These are phyloP conservation scores for Penicillium steckii DNA, from an alignment of 495 filamentous ascomycete species.

Conservation along the genomic window DNA sequence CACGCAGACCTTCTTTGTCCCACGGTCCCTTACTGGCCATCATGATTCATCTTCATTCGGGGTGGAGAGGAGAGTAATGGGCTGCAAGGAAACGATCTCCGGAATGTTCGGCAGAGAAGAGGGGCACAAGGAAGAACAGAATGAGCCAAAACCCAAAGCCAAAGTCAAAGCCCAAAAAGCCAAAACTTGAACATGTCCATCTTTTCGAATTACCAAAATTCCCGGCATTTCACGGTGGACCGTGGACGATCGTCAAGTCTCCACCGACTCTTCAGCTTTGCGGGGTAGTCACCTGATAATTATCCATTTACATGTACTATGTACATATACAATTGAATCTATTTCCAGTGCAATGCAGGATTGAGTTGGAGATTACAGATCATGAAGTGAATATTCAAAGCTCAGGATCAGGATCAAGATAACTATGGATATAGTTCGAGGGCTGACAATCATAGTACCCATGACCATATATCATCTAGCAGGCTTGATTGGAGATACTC, in stretches of 20 bases:
- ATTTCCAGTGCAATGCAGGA: too few species aligned
- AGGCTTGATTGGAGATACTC: conserved; percentile 13
- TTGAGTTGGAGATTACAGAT: too few species aligned
- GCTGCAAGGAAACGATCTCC: conserved; percentile 8
- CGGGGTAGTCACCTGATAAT: conserved; percentile 30
- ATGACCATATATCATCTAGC: too few species aligned
- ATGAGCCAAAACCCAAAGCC: not conserved
- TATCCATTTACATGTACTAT: too few species aligned
- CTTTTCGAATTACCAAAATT: not conserved
- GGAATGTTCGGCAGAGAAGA: not conserved
- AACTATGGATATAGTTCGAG: too few species aligned
- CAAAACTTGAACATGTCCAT: not conserved
- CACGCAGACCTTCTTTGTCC: not conserved
- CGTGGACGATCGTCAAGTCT: conserved; percentile 21
- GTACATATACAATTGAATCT: too few species aligned
- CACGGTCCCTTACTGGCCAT: conserved; percentile 10
- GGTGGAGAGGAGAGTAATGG: not conserved
- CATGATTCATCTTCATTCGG: conserved; percentile 7
- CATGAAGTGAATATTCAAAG: too few species aligned
- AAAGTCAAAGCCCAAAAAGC: not conserved
- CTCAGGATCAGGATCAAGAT: too few species aligned
- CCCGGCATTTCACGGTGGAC: conserved; percentile 9
- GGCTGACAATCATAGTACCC: not conserved
- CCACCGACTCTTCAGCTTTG: conserved; percentile 20
- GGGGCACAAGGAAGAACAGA: not conserved